Conservation (phyloP, 139 green algal genomes). For the Chlamydomonas schloesseri region DNA sequence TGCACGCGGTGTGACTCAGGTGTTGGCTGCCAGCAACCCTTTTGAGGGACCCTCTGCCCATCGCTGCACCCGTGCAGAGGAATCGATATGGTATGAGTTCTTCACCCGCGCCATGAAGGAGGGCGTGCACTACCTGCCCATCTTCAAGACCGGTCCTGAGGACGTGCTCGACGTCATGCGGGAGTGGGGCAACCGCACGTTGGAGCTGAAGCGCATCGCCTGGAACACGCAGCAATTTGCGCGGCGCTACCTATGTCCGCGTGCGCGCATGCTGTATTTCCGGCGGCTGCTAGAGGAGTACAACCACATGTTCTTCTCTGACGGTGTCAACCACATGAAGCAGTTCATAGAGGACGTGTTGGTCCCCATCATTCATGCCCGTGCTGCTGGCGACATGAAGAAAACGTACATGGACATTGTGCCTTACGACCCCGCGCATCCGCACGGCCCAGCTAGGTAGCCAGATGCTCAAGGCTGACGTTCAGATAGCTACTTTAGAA, state of each 20-base stretch:
- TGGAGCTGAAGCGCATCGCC: neutral
- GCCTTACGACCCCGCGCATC: neutral
- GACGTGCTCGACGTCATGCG: conserved; percentile 2
- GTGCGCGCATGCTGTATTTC: conserved; percentile 14
- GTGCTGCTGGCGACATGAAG: neutral
- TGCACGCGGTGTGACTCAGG: too few species aligned
- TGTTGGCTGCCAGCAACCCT: too few species aligned
- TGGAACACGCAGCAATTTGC: conserved; percentile 16
- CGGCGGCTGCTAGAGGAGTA: neutral
- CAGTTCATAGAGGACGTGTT: neutral
- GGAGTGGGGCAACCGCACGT: neutral
- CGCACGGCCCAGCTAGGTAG: too few species aligned
- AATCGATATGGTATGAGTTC: neutral
- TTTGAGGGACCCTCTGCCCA: too few species aligned
- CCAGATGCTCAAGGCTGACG: too few species aligned
- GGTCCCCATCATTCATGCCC: neutral
- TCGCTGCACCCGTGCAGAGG: neutral
- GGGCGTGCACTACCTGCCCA: conserved; percentile 22
- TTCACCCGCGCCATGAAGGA: neutral
- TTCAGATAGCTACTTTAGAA: too few species aligned
- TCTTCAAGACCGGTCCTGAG: conserved; percentile 1
- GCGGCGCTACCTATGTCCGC: neutral
- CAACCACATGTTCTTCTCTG: neutral
- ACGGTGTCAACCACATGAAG: neutral
- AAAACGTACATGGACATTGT: neutral